These are phyloP conservation scores for Chamaenerion angustifolium DNA, from an alignment of 345 rosid species.

Conservation along the genomic window DNA sequence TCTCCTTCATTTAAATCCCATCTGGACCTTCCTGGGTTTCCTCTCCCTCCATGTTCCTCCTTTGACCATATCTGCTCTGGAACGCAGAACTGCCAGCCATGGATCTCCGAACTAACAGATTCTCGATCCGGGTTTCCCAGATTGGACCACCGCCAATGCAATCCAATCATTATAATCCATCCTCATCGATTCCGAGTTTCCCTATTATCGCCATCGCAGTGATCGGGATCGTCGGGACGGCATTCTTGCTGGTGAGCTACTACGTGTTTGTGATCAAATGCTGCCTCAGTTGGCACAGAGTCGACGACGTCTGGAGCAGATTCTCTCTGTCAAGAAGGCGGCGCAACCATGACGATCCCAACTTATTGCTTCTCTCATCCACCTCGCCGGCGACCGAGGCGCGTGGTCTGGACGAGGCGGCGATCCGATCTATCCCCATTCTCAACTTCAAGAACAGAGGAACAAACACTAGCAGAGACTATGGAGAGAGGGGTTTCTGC, in stretches of 20 bases:
- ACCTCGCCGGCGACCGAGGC: slow-evolving; percentile 17
- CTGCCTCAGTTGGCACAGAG: slow-evolving; percentile 71
- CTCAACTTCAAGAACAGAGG: slow-evolving; percentile 45
- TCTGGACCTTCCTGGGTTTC: too few species aligned
- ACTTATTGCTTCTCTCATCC: slow-evolving; percentile 29
- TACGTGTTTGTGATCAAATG: slow-evolving; percentile 80
- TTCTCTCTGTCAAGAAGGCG: slow-evolving; percentile 46
- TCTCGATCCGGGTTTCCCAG: too few species aligned
- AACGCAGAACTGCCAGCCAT: too few species aligned
- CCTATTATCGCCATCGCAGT: slow-evolving; percentile 69
- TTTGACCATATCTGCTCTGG: too few species aligned
- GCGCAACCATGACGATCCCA: slow-evolving; percentile 4
- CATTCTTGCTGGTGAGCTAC: slow-evolving; percentile 73
- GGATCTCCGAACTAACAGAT: too few species aligned
- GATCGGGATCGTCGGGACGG: slow-evolving; percentile 74
- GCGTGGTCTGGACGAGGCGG: slow-evolving; percentile 70
- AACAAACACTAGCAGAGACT: slow-evolving; percentile 11
- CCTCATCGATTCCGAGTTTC: slow-evolving; percentile 22
- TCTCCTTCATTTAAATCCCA: too few species aligned
- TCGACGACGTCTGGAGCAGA: slow-evolving; percentile 35
- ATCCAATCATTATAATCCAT: too few species aligned
- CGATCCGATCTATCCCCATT: slow-evolving; percentile 70
- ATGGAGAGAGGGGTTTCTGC: slow-evolving; percentile 24
- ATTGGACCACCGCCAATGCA: too few species aligned
- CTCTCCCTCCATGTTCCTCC: too few species aligned